Evolutionary conservation across 441 rosid genomes (phyloP).

Genomic region (Brassica hybrid): DNA sequence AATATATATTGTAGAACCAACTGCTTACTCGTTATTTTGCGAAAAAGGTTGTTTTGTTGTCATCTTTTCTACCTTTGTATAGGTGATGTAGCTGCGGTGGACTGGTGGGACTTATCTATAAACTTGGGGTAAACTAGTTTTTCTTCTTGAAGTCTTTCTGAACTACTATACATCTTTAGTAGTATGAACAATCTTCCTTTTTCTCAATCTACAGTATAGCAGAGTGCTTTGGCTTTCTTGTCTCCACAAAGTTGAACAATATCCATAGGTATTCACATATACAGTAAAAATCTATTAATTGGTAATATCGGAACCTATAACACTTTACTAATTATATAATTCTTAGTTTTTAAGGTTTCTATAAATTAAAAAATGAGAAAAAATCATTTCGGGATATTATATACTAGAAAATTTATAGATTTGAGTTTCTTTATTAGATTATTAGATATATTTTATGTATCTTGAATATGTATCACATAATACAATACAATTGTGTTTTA

Average conservation of each 20-base stretch:
- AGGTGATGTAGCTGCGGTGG: conserved; percentile 62
- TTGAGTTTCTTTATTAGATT: no score
- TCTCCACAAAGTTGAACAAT: conserved; percentile 65
- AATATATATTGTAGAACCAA: no score
- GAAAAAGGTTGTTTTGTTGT: neutral
- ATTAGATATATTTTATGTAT: no score
- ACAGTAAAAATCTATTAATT: neutral
- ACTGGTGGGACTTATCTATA: conserved; percentile 42
- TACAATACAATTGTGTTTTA: no score
- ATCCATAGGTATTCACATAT: conserved; percentile 56
- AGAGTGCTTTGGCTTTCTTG: conserved; percentile 68
- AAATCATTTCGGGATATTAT: no score
- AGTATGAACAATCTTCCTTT: conserved; percentile 23
- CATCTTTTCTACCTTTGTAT: conserved; percentile 30
- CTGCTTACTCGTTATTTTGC: no score
- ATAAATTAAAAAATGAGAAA: no score
- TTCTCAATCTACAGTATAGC: conserved; percentile 54
- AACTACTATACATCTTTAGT: neutral
- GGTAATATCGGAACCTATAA: no score
- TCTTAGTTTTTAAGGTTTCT: no score
- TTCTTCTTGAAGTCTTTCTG: conserved; percentile 21
- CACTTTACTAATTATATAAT: no score
- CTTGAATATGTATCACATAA: no score
- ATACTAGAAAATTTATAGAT: no score
- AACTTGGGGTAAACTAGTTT: conserved; percentile 55